Conservation (phyloP, 768 basidiomycete genomes). For the Xerocomus brunneocitrinus region DNA sequence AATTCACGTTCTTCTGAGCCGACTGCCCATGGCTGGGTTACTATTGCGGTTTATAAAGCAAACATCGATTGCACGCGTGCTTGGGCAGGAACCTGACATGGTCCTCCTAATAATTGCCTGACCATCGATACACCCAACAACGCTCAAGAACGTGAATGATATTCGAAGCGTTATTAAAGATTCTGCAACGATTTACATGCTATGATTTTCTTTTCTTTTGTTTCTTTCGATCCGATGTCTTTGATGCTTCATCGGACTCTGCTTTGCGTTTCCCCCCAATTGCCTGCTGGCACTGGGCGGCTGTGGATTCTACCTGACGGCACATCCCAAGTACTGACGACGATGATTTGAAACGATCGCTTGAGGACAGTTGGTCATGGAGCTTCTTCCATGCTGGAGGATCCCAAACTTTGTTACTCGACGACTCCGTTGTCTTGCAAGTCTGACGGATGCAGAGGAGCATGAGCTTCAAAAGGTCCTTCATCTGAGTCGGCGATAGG, state of each 20-base stretch:
- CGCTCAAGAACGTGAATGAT: background rate
- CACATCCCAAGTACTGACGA: constrained; percentile 58
- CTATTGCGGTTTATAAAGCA: too few relatives aligned
- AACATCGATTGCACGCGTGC: too few relatives aligned
- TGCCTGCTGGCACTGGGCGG: constrained; percentile 5
- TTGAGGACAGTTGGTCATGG: constrained; percentile 41
- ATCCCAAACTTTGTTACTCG: constrained; percentile 50
- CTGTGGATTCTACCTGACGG: constrained; percentile 48
- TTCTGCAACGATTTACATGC: background rate
- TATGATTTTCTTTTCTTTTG: constrained; percentile 36
- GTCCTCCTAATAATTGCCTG: background rate
- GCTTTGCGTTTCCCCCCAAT: constrained; percentile 38
- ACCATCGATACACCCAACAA: background rate
- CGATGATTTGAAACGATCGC: constrained; percentile 60
- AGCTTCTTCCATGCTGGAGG: constrained; percentile 52
- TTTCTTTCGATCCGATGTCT: constrained; percentile 44
- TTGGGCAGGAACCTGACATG: too few relatives aligned
- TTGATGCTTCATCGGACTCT: constrained; percentile 26
- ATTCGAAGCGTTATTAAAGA: background rate
- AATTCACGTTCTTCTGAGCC: too few relatives aligned
- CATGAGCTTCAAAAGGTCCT: constrained; percentile 73
- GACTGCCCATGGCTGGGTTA: too few relatives aligned
- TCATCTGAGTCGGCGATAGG: constrained; percentile 62
- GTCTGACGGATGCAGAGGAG: constrained; percentile 63
- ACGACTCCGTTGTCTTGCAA: constrained; percentile 38